These are phyloP conservation scores for Parathielavia hyrcaniae DNA, from an alignment of 495 filamentous ascomycete species.

Conservation along the genomic window DNA sequence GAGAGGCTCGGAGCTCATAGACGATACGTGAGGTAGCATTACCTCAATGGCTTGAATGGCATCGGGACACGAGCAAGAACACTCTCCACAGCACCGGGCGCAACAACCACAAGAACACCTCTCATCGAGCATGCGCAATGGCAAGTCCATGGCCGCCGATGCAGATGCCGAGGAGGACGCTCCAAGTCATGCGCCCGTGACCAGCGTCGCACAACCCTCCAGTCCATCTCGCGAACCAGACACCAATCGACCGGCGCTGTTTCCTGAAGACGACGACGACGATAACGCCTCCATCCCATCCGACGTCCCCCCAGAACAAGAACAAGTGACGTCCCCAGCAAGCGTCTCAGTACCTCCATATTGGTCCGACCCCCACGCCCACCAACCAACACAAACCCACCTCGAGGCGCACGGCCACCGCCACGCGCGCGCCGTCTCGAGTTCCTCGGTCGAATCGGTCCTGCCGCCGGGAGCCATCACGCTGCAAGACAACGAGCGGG, in stretches of 20 bases:
- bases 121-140: not conserved
- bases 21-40: not conserved
- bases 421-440: constrained; percentile 32
- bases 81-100: not conserved
- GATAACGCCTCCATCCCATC: constrained; percentile 15
- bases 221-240: not conserved
- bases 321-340: constrained; percentile 20
- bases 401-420: not conserved
- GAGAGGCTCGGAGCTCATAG: not conserved
- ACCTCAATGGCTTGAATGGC: constrained; percentile 33
- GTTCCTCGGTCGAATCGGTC: constrained; percentile 43
- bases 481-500: constrained; percentile 48
- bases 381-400: not conserved
- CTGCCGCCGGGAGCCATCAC: constrained; percentile 43
- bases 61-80: constrained; percentile 18
- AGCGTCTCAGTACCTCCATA: constrained; percentile 33
- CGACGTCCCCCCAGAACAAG: constrained; percentile 9
- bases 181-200: too few relatives aligned
- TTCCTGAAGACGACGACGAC: constrained; percentile 15
- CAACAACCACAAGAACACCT: constrained; percentile 4
- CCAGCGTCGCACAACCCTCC: not conserved
- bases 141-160: not conserved
- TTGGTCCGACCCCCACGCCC: constrained; percentile 22
- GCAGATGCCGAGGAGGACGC: not conserved
- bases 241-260: constrained; percentile 7